Base-by-base conservation (phyloP, 495 filamentous ascomycete genomes). In the Penicillium pancosmium region DNA sequence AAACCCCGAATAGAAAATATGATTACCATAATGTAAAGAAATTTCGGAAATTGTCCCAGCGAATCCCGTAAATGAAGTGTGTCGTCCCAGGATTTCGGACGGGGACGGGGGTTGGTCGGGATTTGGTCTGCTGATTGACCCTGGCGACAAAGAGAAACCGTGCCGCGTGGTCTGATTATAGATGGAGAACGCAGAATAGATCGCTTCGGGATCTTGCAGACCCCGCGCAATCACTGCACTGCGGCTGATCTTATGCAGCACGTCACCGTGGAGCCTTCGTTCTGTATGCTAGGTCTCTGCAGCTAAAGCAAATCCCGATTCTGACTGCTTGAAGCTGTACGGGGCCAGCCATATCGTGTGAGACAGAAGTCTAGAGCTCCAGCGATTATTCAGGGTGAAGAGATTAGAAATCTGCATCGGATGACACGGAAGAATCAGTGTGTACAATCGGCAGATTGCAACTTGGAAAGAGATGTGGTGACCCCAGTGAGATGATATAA, bases 131-230 rank as follows among this genome's bases (percentile, higher is more conserved):
- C n/a, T 12, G 10, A 12, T 13, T 23, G 23, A n/a, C 5, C 9
- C 21, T 48, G 23, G 9, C 15, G 15, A 27, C 23, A 15, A 13
- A 48, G 19, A 48, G 3, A 9, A 27, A 48, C 1, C 10, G 8
- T 48, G 12, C 46, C 46, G 46, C 8, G 23, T 48, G 46, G 46
- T 27, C 18, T 48, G 46, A 48, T 48, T 48, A 27, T 27, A 23
- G 10, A 27, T 27, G 3, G n/a, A n/a, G 1, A 4, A 12, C 15
- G 21, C 16, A n/a, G 23, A 18, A 44, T 18, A 44, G 41, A 44
- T 44, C 41, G n/a, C 16, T 18, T 25, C 46, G 46, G 46, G 46
- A n/a, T 13, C 46, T 27, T 13, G 46, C 46, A 27, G 21, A 48
- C 46, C 46, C 46, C 46, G 46, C n/a, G 11, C 1, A 25, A 11